Base-by-base conservation (phyloP, 2,329 filamentous ascomycete genomes). In the Podosphaera fusca region DNA sequence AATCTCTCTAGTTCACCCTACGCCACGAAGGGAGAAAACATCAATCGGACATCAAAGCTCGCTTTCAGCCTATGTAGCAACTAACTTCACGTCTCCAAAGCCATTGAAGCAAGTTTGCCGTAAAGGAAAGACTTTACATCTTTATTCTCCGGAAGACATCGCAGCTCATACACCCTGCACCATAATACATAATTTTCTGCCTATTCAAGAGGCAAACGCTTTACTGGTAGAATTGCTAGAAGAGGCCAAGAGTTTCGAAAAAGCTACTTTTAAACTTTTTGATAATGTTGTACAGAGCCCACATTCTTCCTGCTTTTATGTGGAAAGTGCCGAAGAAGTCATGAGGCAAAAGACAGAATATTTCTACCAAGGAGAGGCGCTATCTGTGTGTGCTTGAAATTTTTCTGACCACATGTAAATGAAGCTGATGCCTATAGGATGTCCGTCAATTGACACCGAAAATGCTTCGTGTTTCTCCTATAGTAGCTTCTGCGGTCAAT, bases 101-200 rank as follows among this genome's bases (percentile, higher is more conserved):
- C 53, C 64, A 1, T 60, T 58, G 34, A 76, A 72, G 64, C 77
- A 74, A 64, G 70, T 85, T 59, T 81, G 84, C 0, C 84, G 79
- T 64, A 94, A 84, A 66, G 90, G 89, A 10, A 79, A 80, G 63
- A 95, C 90, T 0, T 70, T 96, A 1, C 85, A 90, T 66, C 73
- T 96, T 0, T 96, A 85, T 68, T 80, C 85, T 47, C 85, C 89
- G 0, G 74, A 80, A 45, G 88, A 95, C 63, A 79, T 96, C 51
- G 84, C 86, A 54, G 75, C 78, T 31, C 78, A 94, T 65, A 95
- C 90, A 0, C 88, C 92, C 0, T 95, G 89, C 70, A 89, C 86
- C 9, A 85, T 96, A 61, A 81, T 95, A 57, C 88, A 94, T 69
- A 92, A 95, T 65, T 95, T 96, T 63, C 73, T 98, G 0, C 81